A percentile compares a stretch with the other conserved stretches of the same genome.
These are phyloP conservation scores for Lindgomyces ingoldianus DNA, from an alignment of 495 filamentous ascomycete genomes.

Conservation along the genomic window DNA sequence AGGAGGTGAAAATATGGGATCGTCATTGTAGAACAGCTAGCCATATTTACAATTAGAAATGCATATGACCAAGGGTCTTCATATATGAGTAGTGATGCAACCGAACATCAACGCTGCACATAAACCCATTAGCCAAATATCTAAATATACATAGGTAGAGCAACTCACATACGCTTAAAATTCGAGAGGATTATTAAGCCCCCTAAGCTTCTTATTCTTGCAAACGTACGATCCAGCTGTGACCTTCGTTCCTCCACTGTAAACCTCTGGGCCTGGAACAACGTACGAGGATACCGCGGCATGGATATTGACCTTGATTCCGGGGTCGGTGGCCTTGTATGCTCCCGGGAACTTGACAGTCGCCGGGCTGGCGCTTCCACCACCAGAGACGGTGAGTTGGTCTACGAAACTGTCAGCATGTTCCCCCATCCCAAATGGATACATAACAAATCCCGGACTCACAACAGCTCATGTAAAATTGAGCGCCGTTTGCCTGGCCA, in stretches of 20 bases:
- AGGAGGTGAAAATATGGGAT: too few relatives aligned
- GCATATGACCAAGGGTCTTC: too few relatives aligned
- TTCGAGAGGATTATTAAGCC: slow-evolving; percentile 11
- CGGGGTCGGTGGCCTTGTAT: slow-evolving; percentile 52
- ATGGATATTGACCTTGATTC: slow-evolving; percentile 52
- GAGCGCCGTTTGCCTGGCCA: slow-evolving; percentile 47
- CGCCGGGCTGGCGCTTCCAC: slow-evolving; percentile 52
- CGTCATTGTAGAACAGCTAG: too few relatives aligned
- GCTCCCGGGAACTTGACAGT: slow-evolving; percentile 55
- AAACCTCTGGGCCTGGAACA: slow-evolving; percentile 44
- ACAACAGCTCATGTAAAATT: slow-evolving; percentile 57
- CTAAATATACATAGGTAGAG: too few relatives aligned
- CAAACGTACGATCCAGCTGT: slow-evolving; percentile 8
- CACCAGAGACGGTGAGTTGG: slow-evolving; percentile 59
- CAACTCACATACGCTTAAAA: too few relatives aligned
- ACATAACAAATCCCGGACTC: neutral
- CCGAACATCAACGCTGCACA: too few relatives aligned
- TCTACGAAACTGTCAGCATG: slow-evolving; percentile 36
- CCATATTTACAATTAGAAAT: too few relatives aligned
- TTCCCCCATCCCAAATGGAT: neutral
- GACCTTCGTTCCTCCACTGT: slow-evolving; percentile 15
- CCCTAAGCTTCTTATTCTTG: slow-evolving; percentile 23
- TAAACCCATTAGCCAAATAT: too few relatives aligned
- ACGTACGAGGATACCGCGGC: slow-evolving; percentile 47
- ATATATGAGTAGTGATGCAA: too few relatives aligned